Evolutionary conservation across 805 yeast species (phyloP), one percentile per base, ranked within the genome.

Genomic region (Yamadazyma philogaea): DNA sequence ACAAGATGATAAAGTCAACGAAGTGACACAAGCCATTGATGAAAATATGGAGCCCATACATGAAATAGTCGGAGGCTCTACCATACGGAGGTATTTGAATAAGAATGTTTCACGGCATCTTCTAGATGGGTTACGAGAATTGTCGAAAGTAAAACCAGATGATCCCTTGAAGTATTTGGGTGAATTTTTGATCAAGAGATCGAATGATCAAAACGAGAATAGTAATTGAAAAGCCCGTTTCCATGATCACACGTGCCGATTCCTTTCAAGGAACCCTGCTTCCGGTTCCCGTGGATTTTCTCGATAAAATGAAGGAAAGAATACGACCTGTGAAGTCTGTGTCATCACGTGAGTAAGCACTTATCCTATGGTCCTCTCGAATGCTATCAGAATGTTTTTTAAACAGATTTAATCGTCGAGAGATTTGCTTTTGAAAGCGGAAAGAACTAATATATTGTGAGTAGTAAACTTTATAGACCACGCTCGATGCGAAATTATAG

Each of bases 21-120:
- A 11, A 12, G 19, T 19, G 5, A 18, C 6, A n/a, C 45, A 47
- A 26, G 40, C 34, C 38, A 48, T 20, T 24, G 30, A 27, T 2
- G 43, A 46, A 22, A 4, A 20, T 5, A 37, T 20, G n/a, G 48
- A 46, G 4, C 70, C 77, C 8, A 58, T 72, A 11, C 71, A 77
- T 28, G 78, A 76, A 45, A 66, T 78, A 19, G 77, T 79, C 12
- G 86, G 87, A 7, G 93, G 93, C 1, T 83, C 89, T 2, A 78
- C 85, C 1, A 72, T 82, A 1, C 74, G 95, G 49, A 75, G 72
- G 51, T 86, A 84, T 70, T 67, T 86, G 44, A 83, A 84, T 56
- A 64, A 76, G 46, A 67, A 79, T 40, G 74, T 86, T 24, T 81
- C 89, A 0, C 79, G 78, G n/a, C 73, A 74, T 14, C 55, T 86